These are phyloP conservation scores for Lactarius hengduanensis DNA, from an alignment of 768 basidiomycete genomes.

Conservation along the genomic window DNA sequence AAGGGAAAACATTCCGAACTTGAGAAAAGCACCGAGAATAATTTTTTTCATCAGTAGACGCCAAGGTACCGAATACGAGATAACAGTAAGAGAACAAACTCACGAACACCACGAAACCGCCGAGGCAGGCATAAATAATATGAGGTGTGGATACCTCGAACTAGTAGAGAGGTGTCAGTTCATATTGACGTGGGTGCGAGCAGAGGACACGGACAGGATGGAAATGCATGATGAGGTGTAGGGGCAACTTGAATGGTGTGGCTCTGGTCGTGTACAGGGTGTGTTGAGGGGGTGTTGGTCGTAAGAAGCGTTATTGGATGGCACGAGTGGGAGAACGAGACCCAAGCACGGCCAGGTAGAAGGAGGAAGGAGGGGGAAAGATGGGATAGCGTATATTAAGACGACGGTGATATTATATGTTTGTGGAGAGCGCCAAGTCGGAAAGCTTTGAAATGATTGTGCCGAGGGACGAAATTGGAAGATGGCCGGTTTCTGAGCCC, in stretches of 20 bases:
- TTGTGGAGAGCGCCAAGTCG: background rate
- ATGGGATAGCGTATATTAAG: background rate
- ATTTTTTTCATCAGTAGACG: background rate
- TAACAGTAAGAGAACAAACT: constrained; percentile 31
- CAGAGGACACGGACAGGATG: constrained; percentile 43
- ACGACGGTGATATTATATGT: background rate
- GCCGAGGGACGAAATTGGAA: too few species aligned
- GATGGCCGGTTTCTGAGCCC: too few species aligned
- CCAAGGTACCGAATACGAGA: background rate
- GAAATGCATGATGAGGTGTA: constrained; percentile 42
- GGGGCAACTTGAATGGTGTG: background rate
- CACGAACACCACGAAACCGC: constrained; percentile 78
- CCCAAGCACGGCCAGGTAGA: background rate
- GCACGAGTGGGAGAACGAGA: background rate
- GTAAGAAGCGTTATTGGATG: background rate
- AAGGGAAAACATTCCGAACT: constrained; percentile 96
- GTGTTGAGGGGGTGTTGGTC: constrained; percentile 8
- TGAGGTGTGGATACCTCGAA: constrained; percentile 70
- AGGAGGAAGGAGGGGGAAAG: background rate
- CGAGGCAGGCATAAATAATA: constrained; percentile 74
- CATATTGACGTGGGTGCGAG: background rate
- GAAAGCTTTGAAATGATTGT: background rate
- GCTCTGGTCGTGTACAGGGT: constrained; percentile 4
- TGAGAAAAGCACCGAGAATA: background rate
- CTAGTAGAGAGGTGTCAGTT: constrained; percentile 29